Base-by-base conservation (phyloP, 2,329 filamentous ascomycete genomes). In the Ophiocordyceps robertsii region DNA sequence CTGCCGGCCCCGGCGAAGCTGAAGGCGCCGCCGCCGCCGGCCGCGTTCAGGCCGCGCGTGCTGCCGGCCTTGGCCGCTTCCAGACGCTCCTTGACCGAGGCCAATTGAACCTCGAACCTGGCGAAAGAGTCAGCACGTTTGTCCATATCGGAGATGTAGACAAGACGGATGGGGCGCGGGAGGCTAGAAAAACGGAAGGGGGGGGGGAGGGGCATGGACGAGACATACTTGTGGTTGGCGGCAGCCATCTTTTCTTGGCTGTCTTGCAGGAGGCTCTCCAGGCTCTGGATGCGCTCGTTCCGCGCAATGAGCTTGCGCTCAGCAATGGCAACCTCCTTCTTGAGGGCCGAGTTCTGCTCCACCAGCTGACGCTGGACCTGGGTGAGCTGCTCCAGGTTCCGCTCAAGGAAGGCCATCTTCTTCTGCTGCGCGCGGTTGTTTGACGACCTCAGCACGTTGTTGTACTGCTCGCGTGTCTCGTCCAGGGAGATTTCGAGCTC, bases 391-490 rank as follows among this genome's bases (percentile, higher is more conserved):
- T 98, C 92, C 35, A 98, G 78, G 61, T 98, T 98, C 58, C 92
- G 83, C 70, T 98, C 92, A 40, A 98, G 69, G 75, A 98, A 98
- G 14, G 92, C 93, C 85, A 98, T 96, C 77, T 98, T 98, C 83
- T 98, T 98, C 67, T 98, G 92, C 69, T 98, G 92, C 21, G 92
- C 90, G 46, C 92, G 84, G 71, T 94, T 96, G 72, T 98, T 98
- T 51, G 87, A 95, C 40, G 87, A 92, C 44, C 90, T 82, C 45
- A 98, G 75, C 46, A 98, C 92, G 55, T 95, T 95, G 72, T 98
- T 96, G 69, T 98, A 98, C 67, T 98, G 92, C 69, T 98, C 92
- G 43, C 92, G 80, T 1, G 92, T 95, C 70, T 95, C 89, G 58
- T 98, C 92, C 40, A 98, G 75, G 31, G 86, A 94, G 56, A 98